Conservation (phyloP, 2,329 filamentous ascomycete genomes). For the Monosporascus ibericus region DNA sequence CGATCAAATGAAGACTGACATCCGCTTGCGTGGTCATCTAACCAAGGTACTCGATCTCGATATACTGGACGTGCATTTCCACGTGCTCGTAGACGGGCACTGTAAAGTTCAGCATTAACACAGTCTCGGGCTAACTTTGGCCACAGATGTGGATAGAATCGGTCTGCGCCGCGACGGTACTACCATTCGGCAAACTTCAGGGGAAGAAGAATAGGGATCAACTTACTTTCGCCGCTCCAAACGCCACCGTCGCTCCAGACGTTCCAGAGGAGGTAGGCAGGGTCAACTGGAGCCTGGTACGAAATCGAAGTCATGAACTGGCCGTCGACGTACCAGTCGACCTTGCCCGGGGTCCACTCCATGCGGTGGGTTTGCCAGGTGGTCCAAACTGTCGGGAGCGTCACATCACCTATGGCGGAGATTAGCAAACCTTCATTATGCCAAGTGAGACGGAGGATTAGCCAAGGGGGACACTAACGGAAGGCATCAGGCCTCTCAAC, state of each 20-base stretch:
- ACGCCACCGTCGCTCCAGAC: slow-evolving; percentile 46
- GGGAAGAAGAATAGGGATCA: not conserved
- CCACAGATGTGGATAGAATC: too few species aligned
- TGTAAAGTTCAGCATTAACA: not conserved
- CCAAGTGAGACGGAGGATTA: not conserved
- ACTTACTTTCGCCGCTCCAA: slow-evolving; percentile 38
- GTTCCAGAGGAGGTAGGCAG: slow-evolving; percentile 43
- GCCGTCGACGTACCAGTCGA: slow-evolving; percentile 44
- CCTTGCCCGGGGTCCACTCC: slow-evolving; percentile 42
- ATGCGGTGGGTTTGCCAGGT: slow-evolving; percentile 46
- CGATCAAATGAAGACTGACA: too few species aligned
- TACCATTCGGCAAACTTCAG: too few species aligned
- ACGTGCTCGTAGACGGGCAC: slow-evolving; percentile 29
- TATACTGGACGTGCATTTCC: slow-evolving; percentile 45
- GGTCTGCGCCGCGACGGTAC: too few species aligned
- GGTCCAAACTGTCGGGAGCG: slow-evolving; percentile 28
- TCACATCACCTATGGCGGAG: not conserved
- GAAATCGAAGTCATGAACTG: slow-evolving; percentile 36
- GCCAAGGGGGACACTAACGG: slow-evolving; percentile 12
- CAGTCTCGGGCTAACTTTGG: slow-evolving; percentile 19
- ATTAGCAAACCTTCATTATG: not conserved
- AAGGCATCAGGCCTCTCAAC: slow-evolving; percentile 31
- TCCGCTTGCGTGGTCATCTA: too few species aligned
- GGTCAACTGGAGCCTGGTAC: slow-evolving; percentile 41
- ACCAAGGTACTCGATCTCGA: slow-evolving; percentile 38